These are phyloP conservation scores for Lachnellula hyalina DNA, from an alignment of 2,329 filamentous ascomycete genomes.

Conservation along the genomic window DNA sequence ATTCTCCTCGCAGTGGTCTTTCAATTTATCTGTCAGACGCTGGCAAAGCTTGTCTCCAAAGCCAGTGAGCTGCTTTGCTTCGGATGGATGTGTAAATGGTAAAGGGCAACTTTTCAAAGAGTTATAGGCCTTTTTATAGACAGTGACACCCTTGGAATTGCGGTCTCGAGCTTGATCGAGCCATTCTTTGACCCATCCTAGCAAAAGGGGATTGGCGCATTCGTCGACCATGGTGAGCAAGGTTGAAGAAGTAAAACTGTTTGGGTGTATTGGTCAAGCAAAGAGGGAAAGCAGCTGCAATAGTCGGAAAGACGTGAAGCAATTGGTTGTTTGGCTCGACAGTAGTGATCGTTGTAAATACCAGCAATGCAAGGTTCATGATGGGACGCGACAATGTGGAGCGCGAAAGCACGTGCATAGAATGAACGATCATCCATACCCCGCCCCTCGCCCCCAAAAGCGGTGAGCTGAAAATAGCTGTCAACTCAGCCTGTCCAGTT, in stretches of 20 bases:
- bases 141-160: constrained; percentile 65
- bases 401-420: constrained; percentile 1
- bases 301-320: background rate
- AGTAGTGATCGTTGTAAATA: background rate
- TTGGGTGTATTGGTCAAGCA: background rate
- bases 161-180: constrained; percentile 62
- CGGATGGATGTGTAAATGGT: constrained; percentile 57
- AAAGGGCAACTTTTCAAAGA: constrained; percentile 72
- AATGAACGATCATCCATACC: background rate
- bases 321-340: background rate
- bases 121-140: constrained; percentile 70
- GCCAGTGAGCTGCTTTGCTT: constrained; percentile 67
- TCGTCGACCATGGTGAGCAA: constrained; percentile 15
- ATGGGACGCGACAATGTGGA: constrained; percentile 1
- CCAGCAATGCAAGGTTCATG: background rate
- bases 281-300: background rate
- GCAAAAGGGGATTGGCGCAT: constrained; percentile 58
- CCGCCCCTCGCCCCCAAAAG: background rate
- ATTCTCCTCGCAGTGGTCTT: constrained; percentile 59
- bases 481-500: background rate
- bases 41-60: constrained; percentile 68
- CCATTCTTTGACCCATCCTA: constrained; percentile 74
- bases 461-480: constrained; percentile 1
- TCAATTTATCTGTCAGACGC: constrained; percentile 57
- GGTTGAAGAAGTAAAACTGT: background rate